phyloP scores from a whole-genome alignment of 1,284 basidiomycete species.

The Somion occarium region DNA sequence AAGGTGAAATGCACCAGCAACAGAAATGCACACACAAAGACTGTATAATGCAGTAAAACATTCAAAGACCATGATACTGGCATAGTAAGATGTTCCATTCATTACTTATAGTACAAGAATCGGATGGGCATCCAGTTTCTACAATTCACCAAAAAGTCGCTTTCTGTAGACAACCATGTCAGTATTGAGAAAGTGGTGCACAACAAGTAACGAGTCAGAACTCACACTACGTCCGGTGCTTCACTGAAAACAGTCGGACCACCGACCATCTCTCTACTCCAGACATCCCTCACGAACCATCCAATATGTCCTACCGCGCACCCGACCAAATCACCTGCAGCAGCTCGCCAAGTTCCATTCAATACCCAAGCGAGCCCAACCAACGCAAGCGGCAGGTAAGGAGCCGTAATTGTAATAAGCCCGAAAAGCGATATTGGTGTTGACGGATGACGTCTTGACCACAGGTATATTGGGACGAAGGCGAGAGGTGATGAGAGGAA shows the following conservation, averaged over 20 bases:
- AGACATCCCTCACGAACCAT: slow-evolving; percentile 93
- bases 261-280: slow-evolving; percentile 88
- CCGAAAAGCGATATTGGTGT: slow-evolving; percentile 96
- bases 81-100: too few species aligned
- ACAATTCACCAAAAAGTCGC: slow-evolving; percentile 59
- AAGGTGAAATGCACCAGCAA: too few species aligned
- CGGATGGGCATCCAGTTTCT: too few species aligned
- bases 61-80: too few species aligned
- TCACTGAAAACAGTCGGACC: slow-evolving; percentile 72
- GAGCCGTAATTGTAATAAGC: slow-evolving; percentile 89
- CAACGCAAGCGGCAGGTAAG: slow-evolving; percentile 90
- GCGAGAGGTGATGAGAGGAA: slow-evolving; percentile 87
- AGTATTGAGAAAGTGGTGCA: too few species aligned
- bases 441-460: slow-evolving; percentile 91
- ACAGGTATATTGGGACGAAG: slow-evolving; percentile 94
- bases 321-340: slow-evolving; percentile 81
- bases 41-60: too few species aligned
- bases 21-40: too few species aligned
- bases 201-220: too few species aligned
- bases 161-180: too few species aligned
- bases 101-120: too few species aligned
- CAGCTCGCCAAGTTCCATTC: slow-evolving; percentile 82
- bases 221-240: slow-evolving; percentile 78
- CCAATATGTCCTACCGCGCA: slow-evolving; percentile 88
- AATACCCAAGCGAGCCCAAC: slow-evolving; percentile 89